Conservation (phyloP, 2,329 filamentous ascomycete genomes). For the Penicillium hordei region DNA sequence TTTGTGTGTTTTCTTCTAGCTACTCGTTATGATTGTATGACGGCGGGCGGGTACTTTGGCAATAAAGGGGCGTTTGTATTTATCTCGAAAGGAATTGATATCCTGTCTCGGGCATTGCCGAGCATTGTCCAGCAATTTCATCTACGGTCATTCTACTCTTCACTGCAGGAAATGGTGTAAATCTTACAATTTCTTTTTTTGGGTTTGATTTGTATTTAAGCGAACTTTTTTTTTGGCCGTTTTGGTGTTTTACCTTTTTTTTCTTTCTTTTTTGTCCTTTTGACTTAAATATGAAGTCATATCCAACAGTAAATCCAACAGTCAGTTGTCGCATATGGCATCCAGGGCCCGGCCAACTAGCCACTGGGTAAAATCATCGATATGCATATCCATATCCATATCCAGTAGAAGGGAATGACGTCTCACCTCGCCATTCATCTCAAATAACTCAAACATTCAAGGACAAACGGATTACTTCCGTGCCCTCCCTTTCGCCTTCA, state of each 20-base stretch:
- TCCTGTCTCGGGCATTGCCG: background rate
- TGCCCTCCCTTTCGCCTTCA: background rate
- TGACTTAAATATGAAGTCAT: background rate
- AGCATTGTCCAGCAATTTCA: background rate
- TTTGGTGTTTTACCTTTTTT: background rate
- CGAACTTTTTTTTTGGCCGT: background rate
- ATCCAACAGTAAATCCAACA: background rate
- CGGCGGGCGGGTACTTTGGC: background rate
- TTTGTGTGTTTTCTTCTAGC: constrained; percentile 10
- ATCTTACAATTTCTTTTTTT: background rate
- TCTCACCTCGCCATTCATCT: background rate
- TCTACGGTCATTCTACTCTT: background rate
- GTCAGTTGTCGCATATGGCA: background rate
- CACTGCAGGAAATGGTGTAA: background rate
- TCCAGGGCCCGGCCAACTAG: background rate
- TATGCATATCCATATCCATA: background rate
- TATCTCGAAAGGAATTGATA: background rate
- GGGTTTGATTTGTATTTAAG: background rate
- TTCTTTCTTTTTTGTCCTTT: background rate
- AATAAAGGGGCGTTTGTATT: constrained; percentile 3
- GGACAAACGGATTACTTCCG: background rate
- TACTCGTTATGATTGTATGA: constrained; percentile 16
- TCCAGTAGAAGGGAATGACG: background rate
- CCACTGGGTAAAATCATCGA: background rate
- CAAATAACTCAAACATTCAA: background rate